Conservation (phyloP, 2,329 filamentous ascomycete genomes). For the Diaporthe velutina region DNA sequence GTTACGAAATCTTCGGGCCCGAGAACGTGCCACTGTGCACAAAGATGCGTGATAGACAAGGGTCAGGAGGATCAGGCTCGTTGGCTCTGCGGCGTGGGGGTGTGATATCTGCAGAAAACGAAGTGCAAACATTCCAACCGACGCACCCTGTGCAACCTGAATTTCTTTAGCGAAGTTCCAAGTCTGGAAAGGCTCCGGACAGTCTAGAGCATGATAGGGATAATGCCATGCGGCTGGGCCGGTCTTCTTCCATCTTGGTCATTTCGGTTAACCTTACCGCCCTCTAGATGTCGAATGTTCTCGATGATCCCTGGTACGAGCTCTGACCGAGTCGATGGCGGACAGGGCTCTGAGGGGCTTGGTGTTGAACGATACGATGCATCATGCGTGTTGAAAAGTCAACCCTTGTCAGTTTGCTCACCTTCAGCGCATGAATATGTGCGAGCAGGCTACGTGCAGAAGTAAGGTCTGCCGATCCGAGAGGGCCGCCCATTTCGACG, state of each 20-base stretch:
- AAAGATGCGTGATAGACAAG: neutral
- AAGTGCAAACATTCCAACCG: neutral
- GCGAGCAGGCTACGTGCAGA: neutral
- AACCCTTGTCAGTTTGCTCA: neutral
- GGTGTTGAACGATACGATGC: neutral
- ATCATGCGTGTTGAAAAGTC: neutral
- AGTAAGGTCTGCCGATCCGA: neutral
- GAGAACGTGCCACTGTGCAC: neutral
- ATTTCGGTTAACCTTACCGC: neutral
- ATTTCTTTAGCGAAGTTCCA: neutral
- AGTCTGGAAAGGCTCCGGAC: neutral
- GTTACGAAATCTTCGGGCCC: neutral
- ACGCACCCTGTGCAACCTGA: neutral
- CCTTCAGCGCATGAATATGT: neutral
- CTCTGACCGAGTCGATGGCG: neutral
- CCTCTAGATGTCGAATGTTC: neutral
- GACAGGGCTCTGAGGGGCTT: neutral
- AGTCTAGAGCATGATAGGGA: neutral
- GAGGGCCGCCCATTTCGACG: neutral
- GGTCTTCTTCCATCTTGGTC: neutral
- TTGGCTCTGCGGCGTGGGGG: neutral
- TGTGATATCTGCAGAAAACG: neutral
- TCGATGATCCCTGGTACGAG: neutral
- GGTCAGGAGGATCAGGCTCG: neutral
- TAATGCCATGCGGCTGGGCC: neutral